A percentile compares a stretch with the other conserved stretches of the same genome.
Conservation (phyloP, 192 early-diverging fungal species). For the Coemansia javaensis region DNA sequence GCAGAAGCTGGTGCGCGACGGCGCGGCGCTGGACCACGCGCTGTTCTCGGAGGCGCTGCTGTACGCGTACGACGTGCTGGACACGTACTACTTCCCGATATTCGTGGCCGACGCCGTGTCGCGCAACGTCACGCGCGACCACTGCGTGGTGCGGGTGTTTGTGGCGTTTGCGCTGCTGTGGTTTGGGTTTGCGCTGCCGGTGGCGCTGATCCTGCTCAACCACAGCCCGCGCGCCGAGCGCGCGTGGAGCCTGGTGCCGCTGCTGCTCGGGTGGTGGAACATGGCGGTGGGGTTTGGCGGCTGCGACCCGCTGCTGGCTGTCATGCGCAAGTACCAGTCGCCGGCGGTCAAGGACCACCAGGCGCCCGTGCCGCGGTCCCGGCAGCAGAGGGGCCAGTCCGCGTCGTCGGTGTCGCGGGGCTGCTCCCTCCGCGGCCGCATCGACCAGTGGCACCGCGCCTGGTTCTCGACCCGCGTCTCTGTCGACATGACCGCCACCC, state of each 20-base stretch:
- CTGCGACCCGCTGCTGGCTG: conserved; percentile 38
- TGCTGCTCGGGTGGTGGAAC: conserved; percentile 48
- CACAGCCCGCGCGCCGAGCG: conserved; percentile 31
- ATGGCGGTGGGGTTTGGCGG: conserved; percentile 50
- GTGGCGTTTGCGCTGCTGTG: conserved; percentile 37
- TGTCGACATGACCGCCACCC: conserved; percentile 41
- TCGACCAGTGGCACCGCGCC: conserved; percentile 34
- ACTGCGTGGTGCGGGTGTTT: conserved; percentile 42
- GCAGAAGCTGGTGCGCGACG: conserved; percentile 41
- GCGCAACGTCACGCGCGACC: conserved; percentile 48
- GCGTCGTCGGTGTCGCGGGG: not conserved
- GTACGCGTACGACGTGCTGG: conserved; percentile 49
- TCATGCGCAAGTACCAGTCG: conserved; percentile 48
- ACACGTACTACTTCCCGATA: conserved; percentile 50
- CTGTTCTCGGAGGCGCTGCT: conserved; percentile 44
- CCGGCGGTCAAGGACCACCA: conserved; percentile 20
- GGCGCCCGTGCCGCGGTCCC: not conserved
- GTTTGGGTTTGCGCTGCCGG: conserved; percentile 47
- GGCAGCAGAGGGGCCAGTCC: not conserved
- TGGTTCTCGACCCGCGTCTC: conserved; percentile 45
- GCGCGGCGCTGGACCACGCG: conserved; percentile 31
- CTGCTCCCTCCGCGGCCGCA: conserved; percentile 8
- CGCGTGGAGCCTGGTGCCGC: conserved; percentile 35
- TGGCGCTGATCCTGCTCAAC: conserved; percentile 40
- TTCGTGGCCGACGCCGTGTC: conserved; percentile 44